These are phyloP conservation scores for Phytophthora fragariaefolia DNA, from an alignment of 352 stramenopile genomes.

Conservation along the genomic window DNA sequence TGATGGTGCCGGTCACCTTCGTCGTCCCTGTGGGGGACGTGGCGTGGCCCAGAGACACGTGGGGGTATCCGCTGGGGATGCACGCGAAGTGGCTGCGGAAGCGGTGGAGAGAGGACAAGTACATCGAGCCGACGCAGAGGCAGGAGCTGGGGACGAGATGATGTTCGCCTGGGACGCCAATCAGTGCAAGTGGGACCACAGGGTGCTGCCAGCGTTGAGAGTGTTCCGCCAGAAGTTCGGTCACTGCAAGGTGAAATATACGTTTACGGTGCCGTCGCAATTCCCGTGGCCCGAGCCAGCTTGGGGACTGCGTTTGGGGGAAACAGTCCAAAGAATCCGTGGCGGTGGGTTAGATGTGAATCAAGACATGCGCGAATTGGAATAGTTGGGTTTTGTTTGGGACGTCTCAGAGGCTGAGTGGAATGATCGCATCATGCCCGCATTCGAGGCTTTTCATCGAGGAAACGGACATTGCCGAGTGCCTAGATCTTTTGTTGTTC, in stretches of 20 bases:
- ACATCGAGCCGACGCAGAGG: conserved; percentile 12
- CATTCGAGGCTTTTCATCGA: background rate
- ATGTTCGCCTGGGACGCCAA: conserved; percentile 32
- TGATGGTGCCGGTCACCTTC: conserved; percentile 1
- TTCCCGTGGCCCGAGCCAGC: conserved; percentile 33
- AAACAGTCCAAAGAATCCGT: conserved; percentile 42
- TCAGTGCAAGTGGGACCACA: conserved; percentile 33
- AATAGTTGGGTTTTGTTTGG: no score
- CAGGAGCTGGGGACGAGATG: conserved; percentile 32
- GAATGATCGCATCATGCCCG: background rate
- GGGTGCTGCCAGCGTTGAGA: conserved; percentile 38
- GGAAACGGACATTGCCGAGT: no score
- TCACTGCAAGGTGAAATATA: conserved; percentile 30
- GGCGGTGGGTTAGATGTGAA: conserved; percentile 29
- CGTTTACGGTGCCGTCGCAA: no score
- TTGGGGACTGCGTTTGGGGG: conserved; percentile 38
- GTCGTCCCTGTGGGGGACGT: background rate
- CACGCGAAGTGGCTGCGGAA: background rate
- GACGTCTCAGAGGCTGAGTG: conserved; percentile 18
- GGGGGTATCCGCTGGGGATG: conserved; percentile 1
- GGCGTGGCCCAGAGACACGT: conserved; percentile 7
- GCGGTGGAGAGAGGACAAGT: background rate
- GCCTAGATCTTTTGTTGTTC: background rate
- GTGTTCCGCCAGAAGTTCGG: no score
- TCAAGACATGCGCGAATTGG: conserved; percentile 19